Evolutionary conservation across 1,284 basidiomycete species (phyloP), one percentile per base, ranked within the genome.

Genomic region (Rhodotorula mucilaginosa): DNA sequence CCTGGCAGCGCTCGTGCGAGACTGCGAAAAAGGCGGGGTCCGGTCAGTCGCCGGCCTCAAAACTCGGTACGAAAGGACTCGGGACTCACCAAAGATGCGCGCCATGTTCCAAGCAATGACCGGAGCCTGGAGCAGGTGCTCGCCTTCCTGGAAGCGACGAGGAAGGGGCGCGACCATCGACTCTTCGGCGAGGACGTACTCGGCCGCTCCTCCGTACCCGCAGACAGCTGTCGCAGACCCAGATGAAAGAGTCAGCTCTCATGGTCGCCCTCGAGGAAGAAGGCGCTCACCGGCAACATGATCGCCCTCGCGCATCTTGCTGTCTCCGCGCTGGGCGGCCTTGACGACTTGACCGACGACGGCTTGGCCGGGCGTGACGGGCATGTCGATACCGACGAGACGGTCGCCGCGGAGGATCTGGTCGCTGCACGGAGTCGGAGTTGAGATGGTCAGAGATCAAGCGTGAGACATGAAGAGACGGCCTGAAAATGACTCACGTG

Each of bases 271-370:
- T 51, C 16, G 56, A 57, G 56, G n/a, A 34, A 29, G 31, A 31
- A 48, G 49, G 59, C 16, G 60, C 49, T 31, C n/a, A 70, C 78
- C 54, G 8, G 69, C 74, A 48, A 83, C 80, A 68, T 82, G 82
- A 56, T 82, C 65, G 64, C 83, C 83, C 15, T 81, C 89, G 15
- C 92, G 97, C 2, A 97, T 92, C 76, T 92, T 90, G 82, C 94
- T 97, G 8, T 58, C 49, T 34, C 49, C 91, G 26, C 84, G 81
- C 23, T 56, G 39, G 10, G 62, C 65, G 16, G 34, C 7, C 62
- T 68, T 29, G 58, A 65, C 70, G 54, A 71, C 39, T 29, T 62
- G 16, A 21, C 70, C 70, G 58, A 61, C 46, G 47, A 61, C 62
- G 58, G 49, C 48, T 10, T 5, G 29, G 21, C 70, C 70, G n/a